Evolutionary conservation across 1,284 basidiomycete genomes (phyloP).

Genomic region (Baeospora myosura): DNA sequence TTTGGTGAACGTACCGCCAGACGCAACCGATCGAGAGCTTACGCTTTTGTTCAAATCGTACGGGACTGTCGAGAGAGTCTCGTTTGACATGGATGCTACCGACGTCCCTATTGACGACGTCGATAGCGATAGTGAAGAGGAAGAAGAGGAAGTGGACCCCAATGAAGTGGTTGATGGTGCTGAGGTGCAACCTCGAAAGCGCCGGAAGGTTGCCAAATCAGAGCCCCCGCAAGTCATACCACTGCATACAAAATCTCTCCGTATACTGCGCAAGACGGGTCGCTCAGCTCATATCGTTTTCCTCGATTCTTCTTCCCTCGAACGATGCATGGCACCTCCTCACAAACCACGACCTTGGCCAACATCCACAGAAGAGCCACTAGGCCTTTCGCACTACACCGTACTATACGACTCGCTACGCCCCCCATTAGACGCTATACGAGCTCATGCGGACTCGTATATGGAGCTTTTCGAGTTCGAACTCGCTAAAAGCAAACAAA

Average conservation of each 20-base stretch:
- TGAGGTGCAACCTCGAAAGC: conserved; percentile 35
- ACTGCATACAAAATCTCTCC: conserved; percentile 45
- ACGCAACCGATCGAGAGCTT: conserved; percentile 74
- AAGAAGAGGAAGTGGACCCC: conserved; percentile 26
- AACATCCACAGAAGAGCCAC: conserved; percentile 42
- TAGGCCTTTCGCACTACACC: conserved; percentile 66
- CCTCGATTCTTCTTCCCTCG: conserved; percentile 66
- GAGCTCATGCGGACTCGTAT: conserved; percentile 68
- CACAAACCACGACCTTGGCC: conserved; percentile 23
- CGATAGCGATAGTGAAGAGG: conserved; percentile 26
- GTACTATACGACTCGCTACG: conserved; percentile 56
- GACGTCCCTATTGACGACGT: conserved; percentile 23
- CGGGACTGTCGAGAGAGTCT: conserved; percentile 71
- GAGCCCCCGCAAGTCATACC: conserved; percentile 45
- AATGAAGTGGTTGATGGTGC: conserved; percentile 21
- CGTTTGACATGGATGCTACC: conserved; percentile 44
- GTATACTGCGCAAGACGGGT: conserved; percentile 58
- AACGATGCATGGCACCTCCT: conserved; percentile 46
- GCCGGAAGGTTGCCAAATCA: conserved; percentile 33
- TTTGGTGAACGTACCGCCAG: conserved; percentile 79
- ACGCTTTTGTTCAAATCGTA: conserved; percentile 63
- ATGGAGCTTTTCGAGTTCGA: conserved; percentile 75
- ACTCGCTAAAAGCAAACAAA: conserved; percentile 52
- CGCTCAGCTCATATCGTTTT: conserved; percentile 71
- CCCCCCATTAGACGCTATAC: conserved; percentile 65